These are phyloP conservation scores for Arctium lappa DNA, from an alignment of 129 eudicot genomes.

Conservation along the genomic window DNA sequence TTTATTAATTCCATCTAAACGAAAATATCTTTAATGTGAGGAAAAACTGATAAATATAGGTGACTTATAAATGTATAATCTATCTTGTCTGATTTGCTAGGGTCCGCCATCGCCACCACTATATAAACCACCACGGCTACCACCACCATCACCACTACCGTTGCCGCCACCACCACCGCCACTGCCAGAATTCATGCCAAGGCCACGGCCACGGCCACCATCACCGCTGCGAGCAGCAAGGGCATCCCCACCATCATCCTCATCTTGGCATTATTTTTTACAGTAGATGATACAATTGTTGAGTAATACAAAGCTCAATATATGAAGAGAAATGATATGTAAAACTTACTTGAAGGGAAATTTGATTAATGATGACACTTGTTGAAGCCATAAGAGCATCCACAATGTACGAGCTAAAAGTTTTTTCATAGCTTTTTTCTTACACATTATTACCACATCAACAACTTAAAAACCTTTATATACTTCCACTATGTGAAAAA, in stretches of 20 bases:
- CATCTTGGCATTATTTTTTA: background rate
- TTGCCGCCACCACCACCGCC: background rate
- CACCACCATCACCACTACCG: background rate
- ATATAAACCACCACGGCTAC: background rate
- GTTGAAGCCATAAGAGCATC: too few relatives aligned
- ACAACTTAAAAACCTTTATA: too few relatives aligned
- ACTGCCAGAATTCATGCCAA: too few relatives aligned
- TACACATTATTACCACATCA: too few relatives aligned
- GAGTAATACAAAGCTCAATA: background rate
- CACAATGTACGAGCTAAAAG: too few relatives aligned
- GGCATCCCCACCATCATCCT: background rate
- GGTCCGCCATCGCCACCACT: background rate
- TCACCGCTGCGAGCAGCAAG: too few relatives aligned
- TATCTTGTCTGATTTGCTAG: background rate
- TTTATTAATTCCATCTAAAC: background rate
- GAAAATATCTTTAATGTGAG: background rate
- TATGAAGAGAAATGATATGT: too few relatives aligned
- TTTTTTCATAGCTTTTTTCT: too few relatives aligned
- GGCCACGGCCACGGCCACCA: too few relatives aligned
- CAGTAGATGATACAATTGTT: background rate
- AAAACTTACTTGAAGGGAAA: background rate
- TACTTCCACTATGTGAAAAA: too few relatives aligned
- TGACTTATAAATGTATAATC: background rate
- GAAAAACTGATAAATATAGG: background rate
- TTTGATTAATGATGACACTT: background rate